phyloP scores from a whole-genome alignment of 176 grass and related monocot species.

The Alloteropsis semialata region DNA sequence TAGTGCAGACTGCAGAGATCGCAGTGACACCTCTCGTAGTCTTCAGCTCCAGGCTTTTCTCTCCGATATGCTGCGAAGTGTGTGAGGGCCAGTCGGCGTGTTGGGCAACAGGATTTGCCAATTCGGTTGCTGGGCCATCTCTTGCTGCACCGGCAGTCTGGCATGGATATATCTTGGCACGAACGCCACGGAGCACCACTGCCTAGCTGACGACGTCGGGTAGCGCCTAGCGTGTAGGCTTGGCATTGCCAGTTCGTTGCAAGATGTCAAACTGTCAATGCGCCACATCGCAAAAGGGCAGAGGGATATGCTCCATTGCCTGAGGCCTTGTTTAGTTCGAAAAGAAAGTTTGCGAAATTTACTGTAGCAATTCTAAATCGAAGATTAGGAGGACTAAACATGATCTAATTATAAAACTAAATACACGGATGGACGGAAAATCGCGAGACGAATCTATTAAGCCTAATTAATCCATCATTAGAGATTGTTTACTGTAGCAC shows the following conservation, averaged over 20 bases:
- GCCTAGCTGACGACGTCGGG: neutral
- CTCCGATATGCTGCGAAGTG: neutral
- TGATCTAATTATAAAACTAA: too few relatives aligned
- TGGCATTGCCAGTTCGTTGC: conserved; percentile 5
- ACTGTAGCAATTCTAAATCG: too few relatives aligned
- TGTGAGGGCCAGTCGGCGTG: neutral
- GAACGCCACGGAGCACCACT: neutral
- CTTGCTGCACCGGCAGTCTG: conserved; percentile 8
- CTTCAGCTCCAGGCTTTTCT: neutral
- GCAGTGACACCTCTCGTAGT: neutral
- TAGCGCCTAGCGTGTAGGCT: neutral
- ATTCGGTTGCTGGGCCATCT: conserved; percentile 17
- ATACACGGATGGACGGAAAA: too few relatives aligned
- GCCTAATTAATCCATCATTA: too few relatives aligned
- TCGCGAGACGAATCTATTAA: too few relatives aligned
- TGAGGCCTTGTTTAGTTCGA: too few relatives aligned
- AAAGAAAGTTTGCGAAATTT: too few relatives aligned
- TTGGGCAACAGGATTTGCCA: neutral
- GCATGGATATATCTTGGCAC: conserved; percentile 4
- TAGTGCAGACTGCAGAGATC: neutral
- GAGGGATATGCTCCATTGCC: neutral
- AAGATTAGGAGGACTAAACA: too few relatives aligned
- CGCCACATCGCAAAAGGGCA: conserved; percentile 33
- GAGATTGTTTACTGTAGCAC: too few relatives aligned
- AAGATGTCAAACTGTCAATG: conserved; percentile 38